Base-by-base conservation (phyloP, 768 basidiomycete species). In the Lentinus tigrinus region DNA sequence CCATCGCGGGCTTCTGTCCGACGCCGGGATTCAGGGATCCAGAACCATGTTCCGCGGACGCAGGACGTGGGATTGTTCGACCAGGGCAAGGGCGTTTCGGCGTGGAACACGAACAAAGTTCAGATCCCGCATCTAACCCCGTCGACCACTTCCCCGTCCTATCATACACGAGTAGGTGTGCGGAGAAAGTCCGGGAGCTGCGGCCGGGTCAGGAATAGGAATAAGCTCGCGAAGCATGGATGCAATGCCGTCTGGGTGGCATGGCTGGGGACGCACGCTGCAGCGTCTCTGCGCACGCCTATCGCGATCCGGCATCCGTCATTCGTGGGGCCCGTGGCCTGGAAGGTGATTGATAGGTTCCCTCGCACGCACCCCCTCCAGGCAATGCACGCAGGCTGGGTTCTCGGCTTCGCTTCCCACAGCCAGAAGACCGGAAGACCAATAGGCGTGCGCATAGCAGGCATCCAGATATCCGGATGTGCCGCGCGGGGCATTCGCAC, bases 141-240 rank as follows among this genome's bases (percentile, higher is more conserved):
- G 19, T 40, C 43, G 43, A 4, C 19, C 51, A 27, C 31, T 28
- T 50, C 58, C 47, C 47, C 21, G 43, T 47, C 46, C 19, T 28
- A n/a, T n/a, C n/a, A n/a, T n/a, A n/a, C n/a, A n/a, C n/a, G n/a
- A n/a, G n/a, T n/a, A 31, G 7, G 31, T 31, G 17, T 26, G 54
- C 53, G 58, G 52, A 59, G 58, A 54, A 59, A 59, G 48, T 49
- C 58, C 58, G 58, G 58, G 51, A 58, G 48, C 52, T 46, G 48
- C 42, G n/a, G 5, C 48, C 53, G 31, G 44, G 38, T 56, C 59
- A 52, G 54, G 59, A 56, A 60, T 60, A 60, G 56, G 59, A 31
- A 31, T 31, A 31, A 31, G 55, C 59, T 54, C 56, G 50, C 37
- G 59, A 60, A 56, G 39, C 44, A 43, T 52, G 59, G 59, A 39